These are phyloP conservation scores for Haberlea rhodopensis DNA, from an alignment of 257 asterid species.

Conservation along the genomic window DNA sequence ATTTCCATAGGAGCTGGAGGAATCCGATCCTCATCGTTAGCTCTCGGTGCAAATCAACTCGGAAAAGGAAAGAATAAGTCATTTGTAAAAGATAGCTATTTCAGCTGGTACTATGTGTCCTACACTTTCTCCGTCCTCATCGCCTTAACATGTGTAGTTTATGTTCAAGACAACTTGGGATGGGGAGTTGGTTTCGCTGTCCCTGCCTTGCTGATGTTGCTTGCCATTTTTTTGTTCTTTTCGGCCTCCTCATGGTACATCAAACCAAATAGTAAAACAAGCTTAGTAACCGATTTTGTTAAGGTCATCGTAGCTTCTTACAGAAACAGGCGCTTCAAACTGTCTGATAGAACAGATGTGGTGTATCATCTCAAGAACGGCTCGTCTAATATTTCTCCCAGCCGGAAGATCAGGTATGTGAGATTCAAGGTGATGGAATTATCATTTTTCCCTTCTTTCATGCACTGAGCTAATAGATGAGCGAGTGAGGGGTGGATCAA, in stretches of 20 bases:
- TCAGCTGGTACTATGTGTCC: constrained; percentile 66
- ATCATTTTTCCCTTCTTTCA: not conserved
- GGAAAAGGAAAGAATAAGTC: constrained; percentile 26
- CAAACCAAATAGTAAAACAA: constrained; percentile 39
- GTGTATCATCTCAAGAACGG: not conserved
- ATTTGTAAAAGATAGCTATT: constrained; percentile 38
- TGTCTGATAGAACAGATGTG: not conserved
- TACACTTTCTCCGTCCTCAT: constrained; percentile 39
- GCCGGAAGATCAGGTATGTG: not conserved
- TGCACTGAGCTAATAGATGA: not conserved
- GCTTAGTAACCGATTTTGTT: constrained; percentile 41
- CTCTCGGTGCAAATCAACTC: constrained; percentile 71
- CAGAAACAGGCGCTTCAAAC: not conserved
- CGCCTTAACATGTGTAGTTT: constrained; percentile 55
- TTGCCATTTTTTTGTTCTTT: constrained; percentile 38
- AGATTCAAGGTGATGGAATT: not conserved
- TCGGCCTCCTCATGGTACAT: constrained; percentile 53
- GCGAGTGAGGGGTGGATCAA: too few relatives aligned
- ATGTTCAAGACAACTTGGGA: constrained; percentile 69
- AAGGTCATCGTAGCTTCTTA: not conserved
- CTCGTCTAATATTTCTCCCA: not conserved
- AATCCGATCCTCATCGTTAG: constrained; percentile 51
- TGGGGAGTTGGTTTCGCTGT: constrained; percentile 73
- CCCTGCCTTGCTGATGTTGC: constrained; percentile 43
- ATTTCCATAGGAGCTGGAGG: constrained; percentile 75